Percentiles rank a stretch among this genome's conserved stretches.
Conservation (phyloP, 495 filamentous ascomycete genomes). For the Lineolata rhizophorae region DNA sequence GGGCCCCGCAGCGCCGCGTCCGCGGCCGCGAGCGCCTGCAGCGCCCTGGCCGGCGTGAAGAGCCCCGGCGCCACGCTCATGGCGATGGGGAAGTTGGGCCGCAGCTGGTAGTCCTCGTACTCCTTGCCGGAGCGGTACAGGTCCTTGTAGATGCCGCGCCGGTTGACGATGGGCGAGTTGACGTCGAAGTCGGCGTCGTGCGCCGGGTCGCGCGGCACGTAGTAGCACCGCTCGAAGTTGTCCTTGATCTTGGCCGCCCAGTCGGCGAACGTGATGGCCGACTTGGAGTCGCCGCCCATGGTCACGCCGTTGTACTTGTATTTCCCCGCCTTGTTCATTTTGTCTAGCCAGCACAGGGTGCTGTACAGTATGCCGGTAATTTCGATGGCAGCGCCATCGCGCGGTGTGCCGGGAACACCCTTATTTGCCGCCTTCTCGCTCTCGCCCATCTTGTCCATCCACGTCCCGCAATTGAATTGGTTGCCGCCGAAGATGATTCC, state of each 20-base stretch:
- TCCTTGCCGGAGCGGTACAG: constrained; percentile 80
- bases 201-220: constrained; percentile 41
- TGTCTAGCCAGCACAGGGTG: constrained; percentile 55
- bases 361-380: constrained; percentile 87
- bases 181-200: constrained; percentile 62
- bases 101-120: constrained; percentile 93
- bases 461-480: constrained; percentile 89
- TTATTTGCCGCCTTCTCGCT: constrained; percentile 76
- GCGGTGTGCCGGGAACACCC: constrained; percentile 84
- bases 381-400: constrained; percentile 88
- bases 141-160: constrained; percentile 95
- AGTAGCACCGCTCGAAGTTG: constrained; percentile 84
- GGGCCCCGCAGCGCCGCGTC: constrained; percentile 67
- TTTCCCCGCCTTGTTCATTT: constrained; percentile 38
- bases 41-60: constrained; percentile 55
- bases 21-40: constrained; percentile 53
- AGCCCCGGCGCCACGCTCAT: constrained; percentile 86
- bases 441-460: constrained; percentile 99
- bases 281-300: constrained; percentile 24
- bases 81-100: constrained; percentile 83
- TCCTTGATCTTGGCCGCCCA: constrained; percentile 68
- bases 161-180: constrained; percentile 56
- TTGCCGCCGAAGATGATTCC: constrained; percentile 89
- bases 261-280: constrained; percentile 44
- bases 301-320: constrained; percentile 52